These are phyloP conservation scores for Sporisorium iseilematis-ciliati DNA, from an alignment of 1,284 basidiomycete species.

Conservation along the genomic window DNA sequence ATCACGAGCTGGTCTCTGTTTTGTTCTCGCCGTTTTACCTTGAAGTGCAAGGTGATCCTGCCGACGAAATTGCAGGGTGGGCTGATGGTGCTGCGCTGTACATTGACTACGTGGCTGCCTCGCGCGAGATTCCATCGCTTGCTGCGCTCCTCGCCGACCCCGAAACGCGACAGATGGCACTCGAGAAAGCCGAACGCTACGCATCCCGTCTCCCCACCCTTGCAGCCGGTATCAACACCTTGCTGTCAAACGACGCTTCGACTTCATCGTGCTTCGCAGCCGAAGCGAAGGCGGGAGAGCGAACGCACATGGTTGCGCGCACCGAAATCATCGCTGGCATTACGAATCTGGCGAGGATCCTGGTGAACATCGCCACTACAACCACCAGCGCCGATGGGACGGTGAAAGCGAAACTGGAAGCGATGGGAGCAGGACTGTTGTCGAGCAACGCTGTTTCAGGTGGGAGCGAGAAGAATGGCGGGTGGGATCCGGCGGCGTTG, in stretches of 20 bases:
- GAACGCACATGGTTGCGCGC: constrained; percentile 77
- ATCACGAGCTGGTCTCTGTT: constrained; percentile 79
- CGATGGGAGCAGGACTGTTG: constrained; percentile 17
- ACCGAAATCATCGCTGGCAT: constrained; percentile 80
- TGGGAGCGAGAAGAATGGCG: constrained; percentile 12
- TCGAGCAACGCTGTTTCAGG: constrained; percentile 13
- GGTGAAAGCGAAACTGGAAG: constrained; percentile 15
- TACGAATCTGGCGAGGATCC: constrained; percentile 68
- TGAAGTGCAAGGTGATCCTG: constrained; percentile 74
- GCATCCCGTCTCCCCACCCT: constrained; percentile 77
- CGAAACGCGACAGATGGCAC: constrained; percentile 19
- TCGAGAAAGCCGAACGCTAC: constrained; percentile 67
- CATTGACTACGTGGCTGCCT: constrained; percentile 66
- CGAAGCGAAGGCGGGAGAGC: constrained; percentile 70
- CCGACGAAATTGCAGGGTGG: constrained; percentile 63
- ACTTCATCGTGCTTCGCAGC: constrained; percentile 7
- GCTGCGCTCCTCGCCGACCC: constrained; percentile 72
- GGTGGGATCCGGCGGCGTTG: constrained; percentile 40
- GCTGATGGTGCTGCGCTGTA: constrained; percentile 63
- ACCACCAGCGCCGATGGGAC: not conserved
- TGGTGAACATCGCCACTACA: constrained; percentile 25
- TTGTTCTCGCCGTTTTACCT: constrained; percentile 80
- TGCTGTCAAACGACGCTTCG: constrained; percentile 52
- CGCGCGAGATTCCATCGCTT: constrained; percentile 74
- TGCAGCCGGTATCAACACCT: constrained; percentile 70